Evolutionary conservation across 2,329 filamentous ascomycete species (phyloP), one percentile per base, ranked within the genome.

Genomic region (Hypoxylon sp.): DNA sequence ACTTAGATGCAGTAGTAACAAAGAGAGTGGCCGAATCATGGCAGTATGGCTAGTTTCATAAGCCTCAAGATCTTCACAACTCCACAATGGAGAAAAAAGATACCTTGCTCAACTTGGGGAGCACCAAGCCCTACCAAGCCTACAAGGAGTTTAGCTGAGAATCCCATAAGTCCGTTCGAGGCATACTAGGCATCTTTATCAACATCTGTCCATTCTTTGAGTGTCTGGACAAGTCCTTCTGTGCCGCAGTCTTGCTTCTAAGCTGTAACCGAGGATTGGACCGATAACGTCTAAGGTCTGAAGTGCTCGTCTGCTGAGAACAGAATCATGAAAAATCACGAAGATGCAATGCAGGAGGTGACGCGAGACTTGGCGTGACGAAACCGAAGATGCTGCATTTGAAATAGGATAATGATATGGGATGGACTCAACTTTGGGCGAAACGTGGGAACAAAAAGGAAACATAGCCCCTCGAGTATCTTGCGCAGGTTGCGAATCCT

Each of bases 51-150:
- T 57, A 30, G 68, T 65, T 65, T 70, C 49, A 50, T 45, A 58
- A 63, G 67, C 60, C 61, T 63, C 60, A 28, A 52, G 59, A 66
- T 65, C 68, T 60, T 64, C 62, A 60, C 3, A 23, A 52, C 65
- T 70, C 68, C 68, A 46, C 68, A 58, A 58, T 52, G 56, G 50
- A 49, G 57, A 49, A 67, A 67, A 51, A 58, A 25, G 32, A 36
- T 32, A 32, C 59, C 60, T 50, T 56, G 49, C 9, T 23, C 36
- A 30, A 43, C 48, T 43, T 43, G 36, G 52, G 32, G 41, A n/a
- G 17, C 46, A 52, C 52, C 63, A 55, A 69, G 67, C 67, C 60
- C 58, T 69, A 62, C 57, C 17, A 36, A 60, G 51, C 41, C 53
- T 36, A 30, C 43, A 46, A 45, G 45, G n/a, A 56, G 50, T 58